A percentile compares a stretch with the other conserved stretches of the same genome.
Evolutionary conservation across 257 asterid genomes (phyloP).

Genomic region (Solanum virginianum): DNA sequence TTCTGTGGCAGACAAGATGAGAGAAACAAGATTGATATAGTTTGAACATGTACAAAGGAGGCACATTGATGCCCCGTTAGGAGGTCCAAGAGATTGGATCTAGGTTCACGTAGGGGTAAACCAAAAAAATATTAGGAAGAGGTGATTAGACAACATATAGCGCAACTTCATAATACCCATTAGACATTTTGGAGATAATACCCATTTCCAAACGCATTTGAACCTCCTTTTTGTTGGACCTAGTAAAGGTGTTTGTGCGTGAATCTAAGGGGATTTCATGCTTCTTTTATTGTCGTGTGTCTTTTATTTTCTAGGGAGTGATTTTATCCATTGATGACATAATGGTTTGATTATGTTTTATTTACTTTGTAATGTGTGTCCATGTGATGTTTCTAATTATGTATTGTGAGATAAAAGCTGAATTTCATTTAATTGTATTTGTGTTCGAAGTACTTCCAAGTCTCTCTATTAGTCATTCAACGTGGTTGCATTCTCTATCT

Average conservation of each 20-base stretch:
- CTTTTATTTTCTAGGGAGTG: neutral
- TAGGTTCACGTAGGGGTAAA: too few species aligned
- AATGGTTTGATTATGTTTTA: neutral
- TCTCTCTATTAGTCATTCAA: neutral
- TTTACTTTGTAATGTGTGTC: neutral
- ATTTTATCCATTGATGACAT: neutral
- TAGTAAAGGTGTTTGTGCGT: slow-evolving; percentile 49
- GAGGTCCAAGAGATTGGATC: too few species aligned
- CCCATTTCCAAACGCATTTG: slow-evolving; percentile 14
- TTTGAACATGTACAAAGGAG: neutral
- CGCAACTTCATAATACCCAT: too few species aligned
- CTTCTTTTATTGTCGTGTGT: neutral
- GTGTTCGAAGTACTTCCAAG: neutral
- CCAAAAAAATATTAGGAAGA: too few species aligned
- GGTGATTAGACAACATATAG: too few species aligned
- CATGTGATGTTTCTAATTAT: neutral
- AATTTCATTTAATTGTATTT: neutral
- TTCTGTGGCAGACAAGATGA: too few species aligned
- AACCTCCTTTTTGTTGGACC: slow-evolving; percentile 16
- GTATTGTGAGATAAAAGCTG: neutral
- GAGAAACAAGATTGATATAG: too few species aligned
- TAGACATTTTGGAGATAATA: neutral
- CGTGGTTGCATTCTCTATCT: neutral
- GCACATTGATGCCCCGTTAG: too few species aligned
- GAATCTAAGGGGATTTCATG: slow-evolving; percentile 39